Base-by-base conservation (phyloP, 495 filamentous ascomycete species). In the Trichodelitschia bisporula region DNA sequence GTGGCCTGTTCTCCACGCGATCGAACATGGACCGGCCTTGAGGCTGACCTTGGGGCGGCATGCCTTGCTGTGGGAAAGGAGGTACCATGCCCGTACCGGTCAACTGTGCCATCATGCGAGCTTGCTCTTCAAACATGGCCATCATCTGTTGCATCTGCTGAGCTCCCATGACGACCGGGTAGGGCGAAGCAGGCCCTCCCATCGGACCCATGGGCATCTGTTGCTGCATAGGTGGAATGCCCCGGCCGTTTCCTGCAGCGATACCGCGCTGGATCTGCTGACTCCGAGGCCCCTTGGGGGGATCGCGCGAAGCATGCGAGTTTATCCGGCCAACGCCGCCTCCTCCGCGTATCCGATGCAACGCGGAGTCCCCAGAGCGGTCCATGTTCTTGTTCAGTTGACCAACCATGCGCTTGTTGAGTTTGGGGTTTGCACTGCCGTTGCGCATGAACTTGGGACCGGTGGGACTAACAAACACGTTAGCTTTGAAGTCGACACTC, bases 391-490 rank as follows among this genome's bases (percentile, higher is more conserved):
- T 75, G 45, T 77, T 72, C 41, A 95, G 63, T 36, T 95, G 79
- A 31, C 79, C 77, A 32, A 95, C 56, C 54, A 95, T 69, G 21
- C 80, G 67, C 41, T 74, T 77, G 31, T 74, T 43, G n/a, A n/a
- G n/a, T 21, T 45, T 36, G 12, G 37, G 34, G 30, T 34, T 28
- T 6, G 36, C 67, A 24, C 68, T 62, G 17, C 57, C 62, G 46
- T 75, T 77, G 36, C 86, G 72, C 89, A 97, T 95, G 3, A 83
- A 78, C 50, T 80, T 86, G 15, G 86, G 86, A 25, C 82, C 86
- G 5, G 84, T 95, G 12, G 86, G 86, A 44, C 83, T 93, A 21
- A n/a, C n/a, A n/a, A n/a, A n/a, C n/a, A n/a, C n/a, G n/a, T n/a
- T n/a, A n/a, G n/a, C n/a, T n/a, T n/a, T n/a, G n/a, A n/a, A n/a